A percentile compares a stretch with the other conserved stretches of the same genome.
Conservation (phyloP, 2,329 filamentous ascomycete genomes). For the Mycosphaerelloides madeirae region DNA sequence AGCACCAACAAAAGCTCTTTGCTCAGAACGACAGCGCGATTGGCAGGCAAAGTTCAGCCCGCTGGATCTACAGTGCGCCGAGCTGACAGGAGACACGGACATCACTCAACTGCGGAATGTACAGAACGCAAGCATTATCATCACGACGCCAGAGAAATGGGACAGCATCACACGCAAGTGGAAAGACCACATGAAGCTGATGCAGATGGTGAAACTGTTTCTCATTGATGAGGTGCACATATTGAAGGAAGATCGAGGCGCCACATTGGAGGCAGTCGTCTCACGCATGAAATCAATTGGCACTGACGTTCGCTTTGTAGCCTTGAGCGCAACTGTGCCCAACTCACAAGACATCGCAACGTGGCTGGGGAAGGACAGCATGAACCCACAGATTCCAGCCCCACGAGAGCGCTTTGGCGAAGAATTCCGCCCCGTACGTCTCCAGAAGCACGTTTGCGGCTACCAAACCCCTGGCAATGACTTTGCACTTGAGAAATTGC, state of each 20-base stretch:
- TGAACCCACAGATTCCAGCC: slow-evolving; percentile 59
- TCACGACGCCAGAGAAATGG: slow-evolving; percentile 89
- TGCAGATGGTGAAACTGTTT: slow-evolving; percentile 72
- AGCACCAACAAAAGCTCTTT: slow-evolving; percentile 79
- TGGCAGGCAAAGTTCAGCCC: slow-evolving; percentile 71
- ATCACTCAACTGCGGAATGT: slow-evolving; percentile 61
- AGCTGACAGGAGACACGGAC: slow-evolving; percentile 78
- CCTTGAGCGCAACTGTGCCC: slow-evolving; percentile 76
- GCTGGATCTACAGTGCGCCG: slow-evolving; percentile 64
- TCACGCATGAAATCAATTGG: slow-evolving; percentile 82
- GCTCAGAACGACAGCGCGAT: slow-evolving; percentile 68
- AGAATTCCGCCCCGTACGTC: slow-evolving; percentile 70
- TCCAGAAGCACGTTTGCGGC: slow-evolving; percentile 73
- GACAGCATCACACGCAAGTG: slow-evolving; percentile 84
- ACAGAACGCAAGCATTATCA: slow-evolving; percentile 71
- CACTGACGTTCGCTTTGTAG: slow-evolving; percentile 71
- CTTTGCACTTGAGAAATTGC: slow-evolving; percentile 68
- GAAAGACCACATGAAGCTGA: slow-evolving; percentile 71
- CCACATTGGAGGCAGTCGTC: slow-evolving; percentile 76
- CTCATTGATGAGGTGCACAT: slow-evolving; percentile 87
- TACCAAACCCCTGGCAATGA: slow-evolving; percentile 63
- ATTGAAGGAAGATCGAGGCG: slow-evolving; percentile 71
- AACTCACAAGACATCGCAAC: slow-evolving; percentile 74
- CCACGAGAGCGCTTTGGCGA: slow-evolving; percentile 68
- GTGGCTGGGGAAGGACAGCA: slow-evolving; percentile 68